Evolutionary conservation across 371 early-diverging fungal genomes (phyloP).

Genomic region (Mortierella sp.): DNA sequence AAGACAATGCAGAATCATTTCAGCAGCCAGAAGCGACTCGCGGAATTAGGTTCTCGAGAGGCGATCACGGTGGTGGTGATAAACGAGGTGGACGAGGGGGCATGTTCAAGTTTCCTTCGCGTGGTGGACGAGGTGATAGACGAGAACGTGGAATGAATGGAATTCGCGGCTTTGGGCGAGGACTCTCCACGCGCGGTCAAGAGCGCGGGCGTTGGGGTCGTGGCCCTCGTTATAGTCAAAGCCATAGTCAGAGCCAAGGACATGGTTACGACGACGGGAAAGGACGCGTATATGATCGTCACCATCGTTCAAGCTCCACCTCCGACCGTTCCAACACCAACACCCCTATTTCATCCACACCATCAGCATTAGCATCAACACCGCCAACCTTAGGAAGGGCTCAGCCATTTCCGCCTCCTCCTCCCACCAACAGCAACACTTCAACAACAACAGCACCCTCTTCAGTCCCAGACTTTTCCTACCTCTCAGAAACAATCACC

Average conservation of each 20-base stretch:
- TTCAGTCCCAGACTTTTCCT: neutral
- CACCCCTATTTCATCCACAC: neutral
- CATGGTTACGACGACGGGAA: neutral
- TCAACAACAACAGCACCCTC: neutral
- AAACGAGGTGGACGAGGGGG: neutral
- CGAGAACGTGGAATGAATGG: neutral
- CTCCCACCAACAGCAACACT: neutral
- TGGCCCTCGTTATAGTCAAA: neutral
- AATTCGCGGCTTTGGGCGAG: neutral
- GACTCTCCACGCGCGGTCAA: neutral
- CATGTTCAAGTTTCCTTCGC: neutral
- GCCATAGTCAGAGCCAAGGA: neutral
- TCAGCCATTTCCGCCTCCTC: neutral
- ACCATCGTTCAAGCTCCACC: neutral
- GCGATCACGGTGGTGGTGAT: constrained; percentile 8
- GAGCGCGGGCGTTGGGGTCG: neutral
- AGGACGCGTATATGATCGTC: neutral
- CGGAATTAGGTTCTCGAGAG: neutral
- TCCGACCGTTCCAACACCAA: neutral
- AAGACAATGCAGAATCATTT: neutral
- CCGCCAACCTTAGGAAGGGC: neutral
- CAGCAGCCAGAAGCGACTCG: neutral
- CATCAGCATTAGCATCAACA: neutral
- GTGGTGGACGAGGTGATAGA: neutral
- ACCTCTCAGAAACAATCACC: constrained; percentile 13